Conservation (phyloP, 179 eudicot species). For the Heliamphora pulchella region DNA sequence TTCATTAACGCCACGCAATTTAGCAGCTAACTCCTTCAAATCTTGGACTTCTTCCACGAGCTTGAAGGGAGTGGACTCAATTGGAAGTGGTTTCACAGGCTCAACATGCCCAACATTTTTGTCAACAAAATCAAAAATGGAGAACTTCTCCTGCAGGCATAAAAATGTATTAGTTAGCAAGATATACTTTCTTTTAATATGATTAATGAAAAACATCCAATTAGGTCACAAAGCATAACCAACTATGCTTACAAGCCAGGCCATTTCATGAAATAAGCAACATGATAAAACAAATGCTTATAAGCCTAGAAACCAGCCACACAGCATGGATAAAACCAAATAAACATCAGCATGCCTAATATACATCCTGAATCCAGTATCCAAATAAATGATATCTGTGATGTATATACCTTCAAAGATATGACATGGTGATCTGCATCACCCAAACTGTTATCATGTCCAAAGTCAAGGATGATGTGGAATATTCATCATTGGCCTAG, state of each 20-base stretch:
- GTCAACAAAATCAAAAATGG: conserved; percentile 64
- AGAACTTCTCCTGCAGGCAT: conserved; percentile 52
- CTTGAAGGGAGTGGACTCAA: conserved; percentile 69
- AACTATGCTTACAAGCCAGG: not conserved
- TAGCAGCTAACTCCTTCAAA: conserved; percentile 78
- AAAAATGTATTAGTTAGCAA: not conserved
- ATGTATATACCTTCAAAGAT: no score
- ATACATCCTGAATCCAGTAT: not conserved
- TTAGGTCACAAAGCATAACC: not conserved
- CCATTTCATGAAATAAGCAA: no score
- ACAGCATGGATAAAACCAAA: not conserved
- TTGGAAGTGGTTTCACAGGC: conserved; percentile 54
- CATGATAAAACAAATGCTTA: no score
- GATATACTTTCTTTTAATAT: not conserved
- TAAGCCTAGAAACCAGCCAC: not conserved
- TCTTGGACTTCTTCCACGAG: conserved; percentile 71
- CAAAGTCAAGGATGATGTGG: not conserved
- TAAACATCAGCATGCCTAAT: not conserved
- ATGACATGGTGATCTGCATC: no score
- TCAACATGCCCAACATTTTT: conserved; percentile 29
- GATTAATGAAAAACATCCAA: not conserved
- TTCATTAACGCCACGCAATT: conserved; percentile 58
- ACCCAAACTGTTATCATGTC: not conserved
- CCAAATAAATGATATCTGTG: not conserved
- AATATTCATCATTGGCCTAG: not conserved